Conservation (phyloP, 306 rosid genomes). For the Begonia masoniana region DNA sequence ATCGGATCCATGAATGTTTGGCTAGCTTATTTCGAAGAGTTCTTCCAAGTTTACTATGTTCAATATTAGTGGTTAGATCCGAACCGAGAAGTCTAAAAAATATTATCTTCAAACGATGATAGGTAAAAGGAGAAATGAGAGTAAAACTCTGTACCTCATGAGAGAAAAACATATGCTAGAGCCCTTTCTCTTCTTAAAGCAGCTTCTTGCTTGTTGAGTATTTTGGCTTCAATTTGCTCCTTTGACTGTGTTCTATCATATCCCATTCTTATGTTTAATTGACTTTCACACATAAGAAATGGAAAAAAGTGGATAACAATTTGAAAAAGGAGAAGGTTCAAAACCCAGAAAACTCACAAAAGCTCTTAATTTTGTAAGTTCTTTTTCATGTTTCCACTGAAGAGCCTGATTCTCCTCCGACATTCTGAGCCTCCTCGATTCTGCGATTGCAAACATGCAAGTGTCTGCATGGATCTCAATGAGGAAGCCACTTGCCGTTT, state of each 20-base stretch:
- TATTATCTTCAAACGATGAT: too few species aligned
- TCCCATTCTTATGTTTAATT: slow-evolving; percentile 35
- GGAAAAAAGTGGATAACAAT: too few species aligned
- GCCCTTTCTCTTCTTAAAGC: slow-evolving; percentile 91
- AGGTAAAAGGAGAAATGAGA: background rate
- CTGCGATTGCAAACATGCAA: slow-evolving; percentile 85
- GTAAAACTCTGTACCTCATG: slow-evolving; percentile 60
- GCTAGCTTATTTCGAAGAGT: slow-evolving; percentile 33
- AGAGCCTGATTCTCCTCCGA: slow-evolving; percentile 89
- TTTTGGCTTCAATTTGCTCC: slow-evolving; percentile 79
- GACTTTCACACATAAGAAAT: too few species aligned
- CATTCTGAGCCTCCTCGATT: slow-evolving; percentile 72
- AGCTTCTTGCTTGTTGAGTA: slow-evolving; percentile 77
- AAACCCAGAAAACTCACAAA: slow-evolving; percentile 15
- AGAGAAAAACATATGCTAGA: slow-evolving; percentile 78
- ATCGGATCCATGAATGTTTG: slow-evolving; percentile 67
- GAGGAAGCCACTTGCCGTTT: slow-evolving; percentile 85
- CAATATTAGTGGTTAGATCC: too few species aligned
- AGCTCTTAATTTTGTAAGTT: slow-evolving; percentile 61
- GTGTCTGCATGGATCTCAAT: slow-evolving; percentile 79
- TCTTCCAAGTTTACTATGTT: slow-evolving; percentile 52
- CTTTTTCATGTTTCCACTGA: slow-evolving; percentile 77
- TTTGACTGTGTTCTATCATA: slow-evolving; percentile 83
- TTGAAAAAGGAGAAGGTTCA: background rate
- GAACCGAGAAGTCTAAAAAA: background rate